A percentile compares a stretch with the other conserved stretches of the same genome.
Conservation (phyloP, 179 eudicot species). For the Corrigiola litoralis region DNA sequence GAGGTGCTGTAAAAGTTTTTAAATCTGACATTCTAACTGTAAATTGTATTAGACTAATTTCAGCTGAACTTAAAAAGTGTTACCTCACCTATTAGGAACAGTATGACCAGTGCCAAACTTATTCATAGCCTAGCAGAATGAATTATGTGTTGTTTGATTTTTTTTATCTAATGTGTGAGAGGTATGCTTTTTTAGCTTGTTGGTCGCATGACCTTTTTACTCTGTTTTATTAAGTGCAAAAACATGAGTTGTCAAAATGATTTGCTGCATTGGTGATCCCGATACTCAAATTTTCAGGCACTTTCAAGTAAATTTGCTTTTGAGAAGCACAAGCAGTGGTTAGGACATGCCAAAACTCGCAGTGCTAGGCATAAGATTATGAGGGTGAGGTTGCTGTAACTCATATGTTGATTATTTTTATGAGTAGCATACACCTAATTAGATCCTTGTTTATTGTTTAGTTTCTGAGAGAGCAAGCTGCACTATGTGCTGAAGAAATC, state of each 20-base stretch:
- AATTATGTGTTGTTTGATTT: background rate
- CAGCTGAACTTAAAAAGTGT: background rate
- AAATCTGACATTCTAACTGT: background rate
- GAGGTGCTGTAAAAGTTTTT: background rate
- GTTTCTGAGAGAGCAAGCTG: constrained; percentile 92
- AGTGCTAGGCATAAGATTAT: constrained; percentile 93
- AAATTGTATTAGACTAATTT: background rate
- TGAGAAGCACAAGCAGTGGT: constrained; percentile 84
- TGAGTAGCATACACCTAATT: constrained; percentile 10
- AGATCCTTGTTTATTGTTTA: constrained; percentile 23
- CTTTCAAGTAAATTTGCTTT: constrained; percentile 85
- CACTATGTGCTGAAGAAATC: constrained; percentile 60
- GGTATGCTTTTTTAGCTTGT: background rate
- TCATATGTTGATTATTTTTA: background rate
- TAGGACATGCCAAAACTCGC: constrained; percentile 92
- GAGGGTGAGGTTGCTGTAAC: constrained; percentile 46
- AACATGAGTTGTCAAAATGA: background rate
- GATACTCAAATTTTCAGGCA: constrained; percentile 39
- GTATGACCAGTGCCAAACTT: background rate
- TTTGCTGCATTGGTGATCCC: background rate
- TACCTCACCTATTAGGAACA: background rate
- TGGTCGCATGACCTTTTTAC: background rate
- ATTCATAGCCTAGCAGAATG: background rate
- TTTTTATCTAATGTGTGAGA: background rate
- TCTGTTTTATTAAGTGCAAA: background rate